These are phyloP conservation scores for Fusarium begoniae DNA, from an alignment of 2,329 filamentous ascomycete genomes.

Conservation along the genomic window DNA sequence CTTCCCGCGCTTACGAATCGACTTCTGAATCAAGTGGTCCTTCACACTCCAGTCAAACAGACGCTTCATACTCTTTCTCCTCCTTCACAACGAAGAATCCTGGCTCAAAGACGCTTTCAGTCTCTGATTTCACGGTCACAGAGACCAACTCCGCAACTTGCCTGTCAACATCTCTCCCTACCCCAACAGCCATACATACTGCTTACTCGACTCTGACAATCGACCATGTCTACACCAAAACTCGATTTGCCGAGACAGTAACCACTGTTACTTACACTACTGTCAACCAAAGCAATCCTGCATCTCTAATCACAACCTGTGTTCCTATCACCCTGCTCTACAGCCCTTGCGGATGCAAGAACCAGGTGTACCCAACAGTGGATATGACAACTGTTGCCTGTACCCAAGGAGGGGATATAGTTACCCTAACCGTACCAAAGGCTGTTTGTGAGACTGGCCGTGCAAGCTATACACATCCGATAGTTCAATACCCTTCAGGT, in stretches of 20 bases:
- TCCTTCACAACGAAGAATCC: background rate
- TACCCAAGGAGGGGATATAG: background rate
- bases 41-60: background rate
- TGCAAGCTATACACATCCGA: background rate
- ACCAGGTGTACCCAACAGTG: background rate
- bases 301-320: background rate
- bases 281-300: background rate
- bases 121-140: background rate
- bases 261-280: background rate
- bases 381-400: background rate
- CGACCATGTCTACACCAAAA: background rate
- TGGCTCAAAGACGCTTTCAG: background rate
- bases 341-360: background rate
- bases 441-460: background rate
- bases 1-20: too few species aligned
- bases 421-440: background rate
- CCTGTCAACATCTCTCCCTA: background rate
- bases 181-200: background rate
- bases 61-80: background rate
- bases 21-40: background rate
- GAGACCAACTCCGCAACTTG: background rate
- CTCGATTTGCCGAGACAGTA: background rate
- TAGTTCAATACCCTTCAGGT: background rate
- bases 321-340: background rate
- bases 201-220: background rate